Evolutionary conservation across 1,284 basidiomycete genomes (phyloP), one percentile per base, ranked within the genome.

Genomic region (Ustilago nuda): DNA sequence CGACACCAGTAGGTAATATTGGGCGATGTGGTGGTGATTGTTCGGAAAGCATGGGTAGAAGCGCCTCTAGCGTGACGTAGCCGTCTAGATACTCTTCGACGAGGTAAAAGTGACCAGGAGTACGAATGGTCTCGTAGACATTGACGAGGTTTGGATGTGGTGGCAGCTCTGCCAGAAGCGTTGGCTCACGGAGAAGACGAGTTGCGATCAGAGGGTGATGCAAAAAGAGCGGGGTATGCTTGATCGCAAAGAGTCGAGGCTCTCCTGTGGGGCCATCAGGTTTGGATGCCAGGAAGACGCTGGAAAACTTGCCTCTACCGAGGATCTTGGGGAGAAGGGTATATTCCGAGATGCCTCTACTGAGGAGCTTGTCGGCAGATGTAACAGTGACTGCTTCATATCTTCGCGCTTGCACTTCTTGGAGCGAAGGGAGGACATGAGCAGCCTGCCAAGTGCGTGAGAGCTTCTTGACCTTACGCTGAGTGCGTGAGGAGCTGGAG

Each of bases 131-230:
- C 41, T 89, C 88, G 69, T 87, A 87, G 3, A 90, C 89, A 46
- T 87, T 86, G 69, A 89, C 87, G 30, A 90, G 85, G 72, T 89
- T 89, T 1, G 89, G 89, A 79, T 89, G 89, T 1, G 88, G 87
- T 0, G 88, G 87, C 1, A 90, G 84, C 77, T 89, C 88, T 1
- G 89, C 88, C 15, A 90, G 84, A 15, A 90, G 85, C 0, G 87
- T 88, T 0, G 89, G 89, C 65, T 90, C 89, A 33, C 89, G 87
- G 0, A 90, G 82, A 9, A 90, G 84, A 5, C 89, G 85, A 0
- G 88, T 87, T 2, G 89, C 87, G 60, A 90, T 89, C 30, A 90
- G 84, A 6, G 88, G 88, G 73, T 90, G 89, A 72, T 90, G 89
- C 0, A 88, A 88, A 66, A 89, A 88, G 19, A 90, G 85, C 4